Evolutionary conservation across 2,329 filamentous ascomycete species (phyloP).

Genomic region (Elsinoe necatrix): DNA sequence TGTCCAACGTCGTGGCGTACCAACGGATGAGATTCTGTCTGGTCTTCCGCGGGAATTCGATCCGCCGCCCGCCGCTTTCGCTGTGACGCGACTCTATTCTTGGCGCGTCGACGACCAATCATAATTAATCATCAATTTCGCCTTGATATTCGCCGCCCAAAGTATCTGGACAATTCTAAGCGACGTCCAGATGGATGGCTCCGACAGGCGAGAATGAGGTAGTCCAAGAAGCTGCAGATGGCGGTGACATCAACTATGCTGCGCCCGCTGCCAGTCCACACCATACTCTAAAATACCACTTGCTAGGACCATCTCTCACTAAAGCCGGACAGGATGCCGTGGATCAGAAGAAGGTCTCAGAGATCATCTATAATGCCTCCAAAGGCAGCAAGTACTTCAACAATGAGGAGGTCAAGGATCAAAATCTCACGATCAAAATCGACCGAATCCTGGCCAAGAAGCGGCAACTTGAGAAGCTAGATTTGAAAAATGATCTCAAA

Average conservation of each 20-base stretch:
- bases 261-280: conserved; percentile 33
- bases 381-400: conserved; percentile 96
- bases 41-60: background rate
- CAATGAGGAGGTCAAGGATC: conserved; percentile 77
- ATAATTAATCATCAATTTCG: background rate
- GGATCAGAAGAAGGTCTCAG: conserved; percentile 89
- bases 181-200: conserved; percentile 16
- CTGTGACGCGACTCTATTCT: conserved; percentile 5
- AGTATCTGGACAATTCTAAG: background rate
- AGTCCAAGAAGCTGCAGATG: background rate
- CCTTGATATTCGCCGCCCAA: conserved; percentile 2
- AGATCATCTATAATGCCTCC: conserved; percentile 93
- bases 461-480: conserved; percentile 62
- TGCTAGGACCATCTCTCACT: conserved; percentile 82
- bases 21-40: background rate
- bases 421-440: conserved; percentile 77
- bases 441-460: conserved; percentile 69
- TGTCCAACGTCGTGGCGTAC: conserved; percentile 4
- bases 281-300: conserved; percentile 74
- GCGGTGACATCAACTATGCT: background rate
- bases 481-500: conserved; percentile 63
- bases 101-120: conserved; percentile 2
- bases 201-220: conserved; percentile 13
- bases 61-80: background rate
- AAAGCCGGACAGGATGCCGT: conserved; percentile 90